Percentiles rank a stretch among this genome's conserved stretches.
These are phyloP conservation scores for Nymphaea colorata DNA, from an alignment of 164 flowering plant genomes.

Conservation along the genomic window DNA sequence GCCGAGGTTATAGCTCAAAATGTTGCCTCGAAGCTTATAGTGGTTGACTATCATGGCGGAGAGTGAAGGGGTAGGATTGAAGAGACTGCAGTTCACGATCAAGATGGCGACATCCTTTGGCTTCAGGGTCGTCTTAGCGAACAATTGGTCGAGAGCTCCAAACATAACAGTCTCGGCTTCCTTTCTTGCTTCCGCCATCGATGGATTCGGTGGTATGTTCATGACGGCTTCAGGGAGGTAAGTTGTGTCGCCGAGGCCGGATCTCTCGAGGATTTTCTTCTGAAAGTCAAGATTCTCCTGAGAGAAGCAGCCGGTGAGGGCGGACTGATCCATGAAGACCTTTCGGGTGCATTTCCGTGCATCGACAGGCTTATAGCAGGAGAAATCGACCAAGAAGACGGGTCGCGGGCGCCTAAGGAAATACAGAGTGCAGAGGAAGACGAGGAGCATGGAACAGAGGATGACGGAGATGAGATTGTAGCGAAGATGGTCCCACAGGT, in stretches of 20 bases:
- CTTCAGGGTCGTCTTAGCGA: conserved; percentile 15
- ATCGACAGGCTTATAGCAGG: conserved; percentile 42
- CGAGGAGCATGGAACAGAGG: conserved; percentile 30
- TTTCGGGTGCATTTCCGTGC: conserved; percentile 15
- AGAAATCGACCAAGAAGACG: conserved; percentile 49
- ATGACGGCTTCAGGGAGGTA: conserved; percentile 27
- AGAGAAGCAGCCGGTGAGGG: conserved; percentile 21
- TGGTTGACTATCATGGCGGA: conserved; percentile 37
- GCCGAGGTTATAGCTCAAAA: conserved; percentile 26
- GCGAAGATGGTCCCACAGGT: conserved; percentile 33
- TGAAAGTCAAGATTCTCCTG: conserved; percentile 25
- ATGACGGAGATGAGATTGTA: conserved; percentile 47
- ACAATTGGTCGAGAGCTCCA: conserved; percentile 23
- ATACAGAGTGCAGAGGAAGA: conserved; percentile 42
- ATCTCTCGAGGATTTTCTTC: conserved; percentile 22
- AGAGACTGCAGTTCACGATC: conserved; percentile 35
- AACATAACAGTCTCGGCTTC: conserved; percentile 33
- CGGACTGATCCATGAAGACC: conserved; percentile 21
- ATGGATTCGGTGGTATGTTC: conserved; percentile 13
- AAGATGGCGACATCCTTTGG: conserved; percentile 30
- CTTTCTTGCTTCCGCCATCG: conserved; percentile 24
- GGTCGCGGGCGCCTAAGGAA: conserved; percentile 50
- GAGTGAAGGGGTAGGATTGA: conserved; percentile 34
- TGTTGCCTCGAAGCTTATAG: conserved; percentile 32
- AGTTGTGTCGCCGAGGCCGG: conserved; percentile 32